Percentiles rank a stretch among this genome's conserved stretches.
Evolutionary conservation across 495 filamentous ascomycete species (phyloP).

Genomic region (Trichoderma reesei): DNA sequence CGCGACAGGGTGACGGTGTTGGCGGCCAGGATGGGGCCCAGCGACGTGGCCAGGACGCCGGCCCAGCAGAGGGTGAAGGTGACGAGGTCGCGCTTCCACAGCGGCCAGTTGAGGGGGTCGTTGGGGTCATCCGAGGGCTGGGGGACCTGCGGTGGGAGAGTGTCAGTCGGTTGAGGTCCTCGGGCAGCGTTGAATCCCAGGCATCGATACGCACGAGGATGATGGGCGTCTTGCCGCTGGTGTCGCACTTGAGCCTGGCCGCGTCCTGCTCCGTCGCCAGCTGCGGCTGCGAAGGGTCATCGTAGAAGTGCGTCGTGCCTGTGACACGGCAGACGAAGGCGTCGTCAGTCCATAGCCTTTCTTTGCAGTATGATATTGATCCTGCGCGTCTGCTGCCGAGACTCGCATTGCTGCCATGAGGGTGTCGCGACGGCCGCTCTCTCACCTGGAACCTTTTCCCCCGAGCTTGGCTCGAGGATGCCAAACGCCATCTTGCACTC

Average conservation of each 20-base stretch:
- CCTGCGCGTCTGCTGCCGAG: background rate
- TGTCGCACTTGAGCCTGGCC: slow-evolving; percentile 59
- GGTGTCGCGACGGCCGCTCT: background rate
- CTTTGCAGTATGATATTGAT: too few relatives aligned
- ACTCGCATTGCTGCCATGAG: slow-evolving; percentile 1
- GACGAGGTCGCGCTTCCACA: slow-evolving; percentile 78
- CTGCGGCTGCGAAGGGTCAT: slow-evolving; percentile 40
- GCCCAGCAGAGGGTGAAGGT: slow-evolving; percentile 65
- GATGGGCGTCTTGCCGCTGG: slow-evolving; percentile 52
- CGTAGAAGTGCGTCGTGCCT: slow-evolving; percentile 59
- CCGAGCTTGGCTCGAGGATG: slow-evolving; percentile 15
- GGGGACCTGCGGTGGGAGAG: slow-evolving; percentile 47
- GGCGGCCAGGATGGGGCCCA: slow-evolving; percentile 77
- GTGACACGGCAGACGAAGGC: background rate
- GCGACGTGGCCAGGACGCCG: slow-evolving; percentile 69
- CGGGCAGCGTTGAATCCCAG: background rate
- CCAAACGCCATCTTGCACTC: slow-evolving; percentile 16
- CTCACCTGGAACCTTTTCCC: slow-evolving; percentile 15
- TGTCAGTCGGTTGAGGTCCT: background rate
- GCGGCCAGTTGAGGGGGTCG: slow-evolving; percentile 77
- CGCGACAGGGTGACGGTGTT: slow-evolving; percentile 66
- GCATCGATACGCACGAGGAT: slow-evolving; percentile 49
- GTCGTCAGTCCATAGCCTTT: background rate
- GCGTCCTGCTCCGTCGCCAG: slow-evolving; percentile 27
- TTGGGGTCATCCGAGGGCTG: slow-evolving; percentile 76